Percentiles rank a stretch among this genome's conserved stretches.
These are phyloP conservation scores for Saccharomycopsis microspora DNA, from an alignment of 805 yeast species.

Conservation along the genomic window DNA sequence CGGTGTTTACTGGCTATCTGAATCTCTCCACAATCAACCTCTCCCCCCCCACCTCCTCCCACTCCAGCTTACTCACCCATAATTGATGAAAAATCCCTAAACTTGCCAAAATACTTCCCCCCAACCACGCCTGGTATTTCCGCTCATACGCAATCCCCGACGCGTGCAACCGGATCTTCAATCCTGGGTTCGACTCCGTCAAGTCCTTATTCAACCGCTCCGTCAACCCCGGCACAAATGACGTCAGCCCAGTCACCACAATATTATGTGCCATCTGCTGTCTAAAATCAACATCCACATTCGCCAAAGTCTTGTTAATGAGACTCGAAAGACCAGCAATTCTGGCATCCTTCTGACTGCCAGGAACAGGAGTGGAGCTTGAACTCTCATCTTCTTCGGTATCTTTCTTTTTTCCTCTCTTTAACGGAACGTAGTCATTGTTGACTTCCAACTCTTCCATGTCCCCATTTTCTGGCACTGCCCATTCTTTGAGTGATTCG, in stretches of 20 bases:
- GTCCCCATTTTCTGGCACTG: slow-evolving; percentile 39
- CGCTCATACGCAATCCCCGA: slow-evolving; percentile 72
- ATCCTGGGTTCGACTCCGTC: slow-evolving; percentile 61
- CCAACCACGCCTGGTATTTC: slow-evolving; percentile 78
- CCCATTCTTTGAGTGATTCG: slow-evolving; percentile 18
- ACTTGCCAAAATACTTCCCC: slow-evolving; percentile 80
- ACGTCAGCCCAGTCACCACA: slow-evolving; percentile 75
- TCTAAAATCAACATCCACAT: slow-evolving; percentile 68
- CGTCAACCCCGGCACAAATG: slow-evolving; percentile 70
- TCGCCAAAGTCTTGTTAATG: slow-evolving; percentile 18
- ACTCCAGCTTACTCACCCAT: slow-evolving; percentile 85
- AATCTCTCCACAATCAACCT: slow-evolving; percentile 72
- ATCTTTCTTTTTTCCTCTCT: slow-evolving; percentile 38
- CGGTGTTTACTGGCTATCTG: slow-evolving; percentile 31
- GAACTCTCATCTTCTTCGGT: slow-evolving; percentile 21
- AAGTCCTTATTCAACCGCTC: slow-evolving; percentile 69
- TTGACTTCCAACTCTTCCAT: slow-evolving; percentile 31
- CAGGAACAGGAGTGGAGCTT: slow-evolving; percentile 12
- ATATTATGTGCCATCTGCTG: slow-evolving; percentile 84
- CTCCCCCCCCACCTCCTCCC: slow-evolving; percentile 80
- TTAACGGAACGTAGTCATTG: slow-evolving; percentile 66
- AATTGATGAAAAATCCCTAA: slow-evolving; percentile 90
- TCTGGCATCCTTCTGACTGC: background rate
- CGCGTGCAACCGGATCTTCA: slow-evolving; percentile 75
- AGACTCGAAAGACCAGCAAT: slow-evolving; percentile 12